Base-by-base conservation (phyloP, 345 rosid species). In the Ceriops tagal region DNA sequence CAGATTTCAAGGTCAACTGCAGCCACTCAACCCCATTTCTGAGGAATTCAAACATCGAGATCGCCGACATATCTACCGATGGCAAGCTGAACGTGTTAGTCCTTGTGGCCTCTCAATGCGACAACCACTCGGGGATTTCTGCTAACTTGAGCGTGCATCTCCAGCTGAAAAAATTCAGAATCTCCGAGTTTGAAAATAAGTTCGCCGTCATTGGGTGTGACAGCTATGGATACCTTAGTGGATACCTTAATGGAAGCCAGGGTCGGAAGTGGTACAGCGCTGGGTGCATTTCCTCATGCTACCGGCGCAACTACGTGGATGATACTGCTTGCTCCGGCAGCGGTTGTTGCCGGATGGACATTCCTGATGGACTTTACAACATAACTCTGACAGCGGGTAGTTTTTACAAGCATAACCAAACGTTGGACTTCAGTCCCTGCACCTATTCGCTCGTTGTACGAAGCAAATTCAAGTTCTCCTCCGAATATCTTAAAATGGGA, bases 291-390 rank as follows among this genome's bases (percentile, higher is more conserved):
- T 66, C 82, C 3, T 4, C 53, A 3, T 74, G 82, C 43, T 28
- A 7, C 47, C 34, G 4, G 13, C 4, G 32, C 19, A 8, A 4
- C 22, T 65, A 65, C 18, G 71, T 75, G 5, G 30, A 39, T 7
- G 69, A 80, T 2, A 72, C 71, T 8, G 72, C 80, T 2, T 79
- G 82, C 75, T 49, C 67, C 1, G 86, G 86, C 0, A 57, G 73
- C 0, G 86, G 86, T 0, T 83, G 86, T 43, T 80, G 82, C 65
- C 75, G 72, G 34, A 74, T 71, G 2, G 57, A 64, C 62, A 65
- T 80, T 34, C 77, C 84, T 0, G 67, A 6, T 9, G 55, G 69
- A 37, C 32, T 69, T 2, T 3, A 19, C 5, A 0, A 1, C 2
- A 31, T 66, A 8, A 0, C 5, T 0, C 31, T 73, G 19, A 2